Percentiles rank a stretch among this genome's conserved stretches.
Conservation (phyloP, 1,139 yeast species). For the Suhomyces bolitotheri region DNA sequence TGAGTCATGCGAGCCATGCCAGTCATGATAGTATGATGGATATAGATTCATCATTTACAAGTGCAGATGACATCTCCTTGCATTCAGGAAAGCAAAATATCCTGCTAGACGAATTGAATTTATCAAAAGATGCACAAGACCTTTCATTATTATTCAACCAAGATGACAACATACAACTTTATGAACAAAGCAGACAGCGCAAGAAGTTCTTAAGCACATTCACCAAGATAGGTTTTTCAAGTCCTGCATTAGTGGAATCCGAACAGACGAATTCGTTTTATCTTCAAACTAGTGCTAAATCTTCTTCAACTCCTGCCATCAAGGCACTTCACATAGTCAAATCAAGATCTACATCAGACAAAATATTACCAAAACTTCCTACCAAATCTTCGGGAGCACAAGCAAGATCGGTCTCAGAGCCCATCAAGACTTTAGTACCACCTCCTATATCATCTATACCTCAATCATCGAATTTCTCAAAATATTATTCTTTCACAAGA, state of each 20-base stretch:
- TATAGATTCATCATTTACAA: slow-evolving; percentile 18
- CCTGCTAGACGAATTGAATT: slow-evolving; percentile 22
- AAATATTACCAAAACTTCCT: slow-evolving; percentile 11
- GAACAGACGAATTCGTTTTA: slow-evolving; percentile 1
- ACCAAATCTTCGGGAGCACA: slow-evolving; percentile 2
- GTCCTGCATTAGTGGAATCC: slow-evolving; percentile 5
- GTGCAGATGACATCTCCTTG: slow-evolving; percentile 14
- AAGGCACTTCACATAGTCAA: neutral
- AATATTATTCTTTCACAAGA: slow-evolving; percentile 52
- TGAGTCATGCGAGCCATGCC: slow-evolving; percentile 27
- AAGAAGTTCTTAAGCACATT: slow-evolving; percentile 30
- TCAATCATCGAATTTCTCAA: slow-evolving; percentile 15
- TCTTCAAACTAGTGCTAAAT: neutral
- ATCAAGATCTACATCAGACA: slow-evolving; percentile 12
- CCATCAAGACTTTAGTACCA: slow-evolving; percentile 3
- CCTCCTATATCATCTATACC: slow-evolving; percentile 5
- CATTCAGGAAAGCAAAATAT: slow-evolving; percentile 5
- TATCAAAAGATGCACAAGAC: slow-evolving; percentile 51
- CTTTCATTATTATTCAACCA: slow-evolving; percentile 42
- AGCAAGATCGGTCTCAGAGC: slow-evolving; percentile 4
- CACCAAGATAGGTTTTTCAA: slow-evolving; percentile 20
- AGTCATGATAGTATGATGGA: slow-evolving; percentile 25
- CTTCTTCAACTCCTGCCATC: slow-evolving; percentile 12
- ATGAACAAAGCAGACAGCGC: slow-evolving; percentile 42
- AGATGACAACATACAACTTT: slow-evolving; percentile 34